Conservation (phyloP, 768 basidiomycete genomes). For the Termitomyces sp. region DNA sequence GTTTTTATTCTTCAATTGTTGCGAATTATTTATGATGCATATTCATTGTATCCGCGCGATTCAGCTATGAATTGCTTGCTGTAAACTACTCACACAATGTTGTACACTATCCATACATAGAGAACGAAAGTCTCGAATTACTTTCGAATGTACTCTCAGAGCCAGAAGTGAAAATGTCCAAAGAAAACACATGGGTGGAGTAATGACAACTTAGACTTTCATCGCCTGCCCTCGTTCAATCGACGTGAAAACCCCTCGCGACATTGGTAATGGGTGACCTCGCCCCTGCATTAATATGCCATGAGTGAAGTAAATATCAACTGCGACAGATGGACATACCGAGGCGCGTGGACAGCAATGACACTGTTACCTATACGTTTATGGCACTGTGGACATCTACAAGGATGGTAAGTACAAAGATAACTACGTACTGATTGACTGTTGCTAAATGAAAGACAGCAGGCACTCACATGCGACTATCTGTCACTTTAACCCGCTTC, state of each 20-base stretch:
- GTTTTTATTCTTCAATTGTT: constrained; percentile 3
- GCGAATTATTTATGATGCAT: constrained; percentile 22
- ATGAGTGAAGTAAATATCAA: neutral
- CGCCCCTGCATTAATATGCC: constrained; percentile 51
- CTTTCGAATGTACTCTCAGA: neutral
- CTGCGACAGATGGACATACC: constrained; percentile 37
- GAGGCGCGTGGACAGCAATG: constrained; percentile 88
- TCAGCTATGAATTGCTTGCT: constrained; percentile 13
- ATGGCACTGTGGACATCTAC: constrained; percentile 92
- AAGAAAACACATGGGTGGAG: too few species aligned
- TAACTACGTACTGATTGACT: neutral
- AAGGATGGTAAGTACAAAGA: constrained; percentile 5
- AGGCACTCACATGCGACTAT: constrained; percentile 83
- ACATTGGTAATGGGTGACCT: constrained; percentile 96
- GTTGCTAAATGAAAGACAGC: constrained; percentile 3
- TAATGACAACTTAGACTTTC: too few species aligned
- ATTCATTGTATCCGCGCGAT: constrained; percentile 21
- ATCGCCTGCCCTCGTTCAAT: constrained; percentile 35
- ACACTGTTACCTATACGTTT: constrained; percentile 91
- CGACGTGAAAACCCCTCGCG: constrained; percentile 73
- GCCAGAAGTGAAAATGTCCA: neutral
- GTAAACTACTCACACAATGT: constrained; percentile 14
- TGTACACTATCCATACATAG: constrained; percentile 13
- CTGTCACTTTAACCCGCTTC: constrained; percentile 82
- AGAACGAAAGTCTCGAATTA: constrained; percentile 3